These are phyloP conservation scores for Dendrobium catenatum DNA, from an alignment of 106 monocot genomes.

Conservation along the genomic window DNA sequence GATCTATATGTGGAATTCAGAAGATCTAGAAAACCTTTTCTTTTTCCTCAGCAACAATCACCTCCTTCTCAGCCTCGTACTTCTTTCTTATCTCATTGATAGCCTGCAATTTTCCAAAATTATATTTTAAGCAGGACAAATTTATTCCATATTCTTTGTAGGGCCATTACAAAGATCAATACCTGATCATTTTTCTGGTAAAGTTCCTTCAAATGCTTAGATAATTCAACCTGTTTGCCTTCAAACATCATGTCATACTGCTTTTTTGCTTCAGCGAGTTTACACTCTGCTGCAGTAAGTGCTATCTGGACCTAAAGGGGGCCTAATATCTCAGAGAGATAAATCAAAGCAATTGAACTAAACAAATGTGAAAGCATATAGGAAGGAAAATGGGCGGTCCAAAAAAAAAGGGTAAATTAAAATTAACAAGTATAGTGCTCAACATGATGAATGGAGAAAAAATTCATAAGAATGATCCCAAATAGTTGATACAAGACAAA, in stretches of 20 bases:
- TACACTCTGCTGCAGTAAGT: conserved; percentile 55
- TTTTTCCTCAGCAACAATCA: conserved; percentile 62
- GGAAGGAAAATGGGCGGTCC: not conserved
- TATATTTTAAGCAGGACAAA: not conserved
- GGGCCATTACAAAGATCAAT: conserved; percentile 5
- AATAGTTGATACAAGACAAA: not conserved
- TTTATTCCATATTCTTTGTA: not conserved
- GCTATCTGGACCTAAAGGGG: conserved; percentile 51
- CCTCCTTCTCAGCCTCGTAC: conserved; percentile 78
- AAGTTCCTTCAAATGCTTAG: conserved; percentile 90
- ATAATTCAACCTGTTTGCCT: conserved; percentile 75
- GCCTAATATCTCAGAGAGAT: not conserved
- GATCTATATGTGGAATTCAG: not conserved
- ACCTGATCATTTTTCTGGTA: conserved; percentile 97
- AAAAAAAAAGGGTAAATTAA: conserved; percentile 1
- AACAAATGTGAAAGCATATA: not conserved
- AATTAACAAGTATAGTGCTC: not conserved
- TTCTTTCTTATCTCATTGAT: conserved; percentile 93
- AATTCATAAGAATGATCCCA: not conserved
- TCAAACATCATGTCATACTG: conserved; percentile 89
- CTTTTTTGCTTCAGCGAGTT: conserved; percentile 62
- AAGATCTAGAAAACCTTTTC: conserved; percentile 53
- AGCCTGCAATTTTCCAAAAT: conserved; percentile 48
- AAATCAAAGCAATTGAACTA: not conserved
- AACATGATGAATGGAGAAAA: not conserved